These are phyloP conservation scores for Scopulariopsis brevicaulis DNA, from an alignment of 2,329 filamentous ascomycete species.

Conservation along the genomic window DNA sequence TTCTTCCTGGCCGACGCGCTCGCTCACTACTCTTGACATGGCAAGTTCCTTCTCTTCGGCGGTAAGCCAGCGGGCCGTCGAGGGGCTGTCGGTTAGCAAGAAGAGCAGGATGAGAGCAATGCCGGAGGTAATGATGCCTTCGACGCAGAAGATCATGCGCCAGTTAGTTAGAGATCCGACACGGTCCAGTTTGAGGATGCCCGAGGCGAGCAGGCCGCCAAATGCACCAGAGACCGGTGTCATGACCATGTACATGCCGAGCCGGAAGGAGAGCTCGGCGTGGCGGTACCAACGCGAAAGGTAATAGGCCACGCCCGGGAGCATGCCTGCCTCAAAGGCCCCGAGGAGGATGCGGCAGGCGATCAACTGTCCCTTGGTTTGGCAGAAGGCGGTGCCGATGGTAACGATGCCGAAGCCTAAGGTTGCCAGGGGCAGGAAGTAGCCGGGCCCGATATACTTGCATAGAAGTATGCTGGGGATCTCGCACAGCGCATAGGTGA, in stretches of 20 bases:
- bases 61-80: constrained; percentile 35
- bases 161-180: constrained; percentile 51
- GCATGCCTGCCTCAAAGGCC: constrained; percentile 58
- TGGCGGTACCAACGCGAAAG: constrained; percentile 66
- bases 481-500: constrained; percentile 39
- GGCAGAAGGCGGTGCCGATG: constrained; percentile 35
- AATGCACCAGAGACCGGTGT: constrained; percentile 62
- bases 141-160: constrained; percentile 74
- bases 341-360: constrained; percentile 59
- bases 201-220: constrained; percentile 62
- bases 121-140: constrained; percentile 37
- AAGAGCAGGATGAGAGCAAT: constrained; percentile 37
- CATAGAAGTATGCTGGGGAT: constrained; percentile 46
- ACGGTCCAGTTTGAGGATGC: constrained; percentile 59
- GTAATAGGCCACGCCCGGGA: constrained; percentile 56
- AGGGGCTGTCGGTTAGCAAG: constrained; percentile 48
- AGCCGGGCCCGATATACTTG: constrained; percentile 34
- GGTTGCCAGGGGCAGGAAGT: constrained; percentile 34
- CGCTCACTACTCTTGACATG: constrained; percentile 26
- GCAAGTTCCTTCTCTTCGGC: constrained; percentile 47
- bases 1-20: constrained; percentile 37
- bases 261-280: constrained; percentile 55
- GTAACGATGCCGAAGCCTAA: constrained; percentile 41
- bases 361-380: constrained; percentile 35
- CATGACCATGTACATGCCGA: constrained; percentile 60